Conservation (phyloP, 805 yeast species). For the Candida ipomoeae region DNA sequence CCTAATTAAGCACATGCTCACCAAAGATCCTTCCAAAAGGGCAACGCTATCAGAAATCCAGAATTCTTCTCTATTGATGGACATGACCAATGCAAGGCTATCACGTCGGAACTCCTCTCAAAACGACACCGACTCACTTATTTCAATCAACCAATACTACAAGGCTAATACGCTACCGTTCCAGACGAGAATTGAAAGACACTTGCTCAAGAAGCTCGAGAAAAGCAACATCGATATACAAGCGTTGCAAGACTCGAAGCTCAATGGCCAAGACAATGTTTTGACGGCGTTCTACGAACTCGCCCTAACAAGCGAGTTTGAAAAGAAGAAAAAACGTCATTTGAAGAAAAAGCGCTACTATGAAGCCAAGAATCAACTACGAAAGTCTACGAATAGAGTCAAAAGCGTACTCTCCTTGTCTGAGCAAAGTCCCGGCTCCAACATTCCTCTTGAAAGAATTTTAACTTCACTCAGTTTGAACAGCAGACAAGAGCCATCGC, state of each 20-base stretch:
- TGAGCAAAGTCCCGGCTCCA: conserved; percentile 23
- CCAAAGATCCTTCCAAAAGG: conserved; percentile 62
- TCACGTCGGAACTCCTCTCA: conserved; percentile 14
- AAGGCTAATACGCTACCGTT: conserved; percentile 40
- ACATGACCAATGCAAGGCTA: conserved; percentile 23
- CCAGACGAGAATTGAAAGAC: conserved; percentile 58
- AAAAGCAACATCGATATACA: conserved; percentile 63
- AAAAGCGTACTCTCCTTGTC: conserved; percentile 34
- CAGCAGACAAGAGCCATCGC: conserved; percentile 15
- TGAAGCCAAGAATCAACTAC: conserved; percentile 30
- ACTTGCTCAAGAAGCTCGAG: conserved; percentile 54
- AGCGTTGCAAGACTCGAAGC: conserved; percentile 53
- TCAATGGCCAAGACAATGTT: conserved; percentile 60
- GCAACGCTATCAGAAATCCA: conserved; percentile 44
- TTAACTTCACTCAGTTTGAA: conserved; percentile 33
- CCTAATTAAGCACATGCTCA: conserved; percentile 51
- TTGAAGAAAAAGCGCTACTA: conserved; percentile 29
- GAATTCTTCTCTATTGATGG: conserved; percentile 33
- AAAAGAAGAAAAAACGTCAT: conserved; percentile 30
- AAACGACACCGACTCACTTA: conserved; percentile 29
- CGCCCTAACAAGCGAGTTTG: conserved; percentile 49
- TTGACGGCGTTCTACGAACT: conserved; percentile 74
- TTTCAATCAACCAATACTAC: conserved; percentile 39
- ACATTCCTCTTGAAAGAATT: conserved; percentile 38
- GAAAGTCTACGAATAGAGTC: conserved; percentile 30